These are phyloP conservation scores for Pythium dissimile DNA, from an alignment of 352 stramenopile species.

Conservation along the genomic window DNA sequence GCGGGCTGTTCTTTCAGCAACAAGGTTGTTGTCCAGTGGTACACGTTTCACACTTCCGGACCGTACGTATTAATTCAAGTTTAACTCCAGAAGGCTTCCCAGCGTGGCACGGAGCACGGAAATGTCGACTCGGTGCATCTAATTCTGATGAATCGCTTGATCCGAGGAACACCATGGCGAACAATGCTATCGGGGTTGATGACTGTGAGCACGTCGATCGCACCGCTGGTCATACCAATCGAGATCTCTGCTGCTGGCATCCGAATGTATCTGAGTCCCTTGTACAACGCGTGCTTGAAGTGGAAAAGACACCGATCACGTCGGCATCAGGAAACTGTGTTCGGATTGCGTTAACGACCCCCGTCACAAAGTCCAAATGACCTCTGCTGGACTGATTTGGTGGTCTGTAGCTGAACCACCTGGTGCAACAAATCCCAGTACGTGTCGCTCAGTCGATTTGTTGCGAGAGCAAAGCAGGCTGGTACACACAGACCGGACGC, in stretches of 20 bases:
- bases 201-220: conserved; percentile 7
- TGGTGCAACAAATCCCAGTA: conserved; percentile 22
- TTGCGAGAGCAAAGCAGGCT: conserved; percentile 19
- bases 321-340: conserved; percentile 5
- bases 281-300: conserved; percentile 16
- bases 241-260: not conserved
- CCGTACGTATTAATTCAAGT: conserved; percentile 18
- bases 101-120: no score
- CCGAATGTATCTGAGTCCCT: not conserved
- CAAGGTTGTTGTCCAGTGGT: conserved; percentile 1
- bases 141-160: no score
- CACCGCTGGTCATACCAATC: not conserved
- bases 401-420: not conserved
- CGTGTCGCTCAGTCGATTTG: conserved; percentile 1
- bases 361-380: conserved; percentile 15
- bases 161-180: not conserved
- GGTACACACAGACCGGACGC: conserved; percentile 11
- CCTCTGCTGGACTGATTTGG: conserved; percentile 1
- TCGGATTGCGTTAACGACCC: conserved; percentile 7
- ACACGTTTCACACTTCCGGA: conserved; percentile 15
- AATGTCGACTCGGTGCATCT: no score
- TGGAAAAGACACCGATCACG: conserved; percentile 21
- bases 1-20: conserved; percentile 10
- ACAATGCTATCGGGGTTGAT: no score
- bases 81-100: not conserved